phyloP scores from a whole-genome alignment of 1,139 yeast genomes.

The Tardiomyces depauwii region DNA sequence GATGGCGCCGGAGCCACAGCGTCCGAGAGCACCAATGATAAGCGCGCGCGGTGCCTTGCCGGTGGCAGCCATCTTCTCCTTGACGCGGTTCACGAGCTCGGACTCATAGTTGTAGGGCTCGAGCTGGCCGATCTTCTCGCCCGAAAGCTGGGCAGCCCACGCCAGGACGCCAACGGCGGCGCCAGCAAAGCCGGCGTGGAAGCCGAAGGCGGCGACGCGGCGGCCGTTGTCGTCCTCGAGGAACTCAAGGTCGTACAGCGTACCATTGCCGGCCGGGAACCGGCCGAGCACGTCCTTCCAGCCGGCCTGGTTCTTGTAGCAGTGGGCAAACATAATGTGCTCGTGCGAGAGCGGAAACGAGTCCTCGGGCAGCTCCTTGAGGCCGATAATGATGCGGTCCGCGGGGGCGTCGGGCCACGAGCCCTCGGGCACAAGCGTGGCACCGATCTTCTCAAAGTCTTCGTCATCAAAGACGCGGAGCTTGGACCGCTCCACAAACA shows the following conservation, averaged over 20 bases:
- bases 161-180: slow-evolving; percentile 92
- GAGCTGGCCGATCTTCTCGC: slow-evolving; percentile 45
- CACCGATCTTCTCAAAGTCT: slow-evolving; percentile 74
- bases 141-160: slow-evolving; percentile 80
- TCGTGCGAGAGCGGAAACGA: slow-evolving; percentile 88
- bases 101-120: slow-evolving; percentile 74
- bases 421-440: slow-evolving; percentile 80
- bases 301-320: slow-evolving; percentile 95
- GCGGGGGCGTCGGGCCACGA: slow-evolving; percentile 88
- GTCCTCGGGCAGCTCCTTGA: slow-evolving; percentile 94
- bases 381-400: slow-evolving; percentile 81
- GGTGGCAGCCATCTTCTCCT: slow-evolving; percentile 48
- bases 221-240: slow-evolving; percentile 90
- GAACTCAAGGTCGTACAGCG: slow-evolving; percentile 86
- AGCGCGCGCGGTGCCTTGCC: slow-evolving; percentile 66
- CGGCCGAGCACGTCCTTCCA: slow-evolving; percentile 87
- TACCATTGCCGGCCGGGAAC: slow-evolving; percentile 86
- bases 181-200: slow-evolving; percentile 98
- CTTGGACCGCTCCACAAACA: slow-evolving; percentile 76
- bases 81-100: slow-evolving; percentile 60
- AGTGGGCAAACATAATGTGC: slow-evolving; percentile 97
- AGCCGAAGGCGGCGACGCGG: slow-evolving; percentile 98
- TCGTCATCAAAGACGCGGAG: slow-evolving; percentile 67
- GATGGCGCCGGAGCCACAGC: slow-evolving; percentile 98
- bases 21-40: slow-evolving; percentile 93